Conservation (phyloP, 139 green algal species). For the Chlamydomonas incerta region DNA sequence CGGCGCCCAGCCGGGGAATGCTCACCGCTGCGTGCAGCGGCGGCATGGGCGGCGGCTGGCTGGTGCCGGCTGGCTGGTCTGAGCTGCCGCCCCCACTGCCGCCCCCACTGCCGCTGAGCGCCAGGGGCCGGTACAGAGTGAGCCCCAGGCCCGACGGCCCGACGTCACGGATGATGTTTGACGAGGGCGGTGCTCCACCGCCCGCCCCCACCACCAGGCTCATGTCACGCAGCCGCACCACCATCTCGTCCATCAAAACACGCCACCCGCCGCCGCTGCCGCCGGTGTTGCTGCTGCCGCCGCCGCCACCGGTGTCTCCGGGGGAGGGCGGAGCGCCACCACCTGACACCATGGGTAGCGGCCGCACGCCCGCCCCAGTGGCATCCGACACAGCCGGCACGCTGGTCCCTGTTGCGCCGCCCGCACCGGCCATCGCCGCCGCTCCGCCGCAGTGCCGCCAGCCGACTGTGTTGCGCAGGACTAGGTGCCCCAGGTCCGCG, state of each 20-base stretch:
- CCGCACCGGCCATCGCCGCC: not conserved
- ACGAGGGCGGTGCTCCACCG: slow-evolving; percentile 9
- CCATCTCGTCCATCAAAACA: slow-evolving; percentile 58
- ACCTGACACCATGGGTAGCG: too few relatives aligned
- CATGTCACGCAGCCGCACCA: slow-evolving; percentile 63
- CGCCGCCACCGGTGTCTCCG: not conserved
- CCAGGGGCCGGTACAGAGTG: slow-evolving; percentile 62
- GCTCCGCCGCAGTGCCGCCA: slow-evolving; percentile 55
- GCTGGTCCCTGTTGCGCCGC: not conserved
- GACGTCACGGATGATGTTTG: slow-evolving; percentile 76
- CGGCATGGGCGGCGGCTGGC: slow-evolving; percentile 40
- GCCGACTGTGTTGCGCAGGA: slow-evolving; percentile 62
- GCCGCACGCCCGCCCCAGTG: too few relatives aligned
- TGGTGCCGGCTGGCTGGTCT: not conserved
- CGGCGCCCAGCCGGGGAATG: slow-evolving; percentile 68
- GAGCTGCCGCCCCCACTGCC: not conserved
- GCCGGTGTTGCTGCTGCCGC: not conserved
- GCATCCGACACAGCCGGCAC: too few relatives aligned
- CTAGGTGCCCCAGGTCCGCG: slow-evolving; percentile 82
- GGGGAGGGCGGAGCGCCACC: not conserved
- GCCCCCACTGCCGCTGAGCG: not conserved
- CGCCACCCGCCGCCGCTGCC: not conserved
- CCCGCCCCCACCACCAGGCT: slow-evolving; percentile 47
- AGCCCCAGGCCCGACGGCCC: slow-evolving; percentile 53
- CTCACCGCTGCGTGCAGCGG: slow-evolving; percentile 60